A percentile compares a stretch with the other conserved stretches of the same genome.
These are phyloP conservation scores for Leptosphaerulina australis DNA, from an alignment of 2,329 filamentous ascomycete species.

Conservation along the genomic window DNA sequence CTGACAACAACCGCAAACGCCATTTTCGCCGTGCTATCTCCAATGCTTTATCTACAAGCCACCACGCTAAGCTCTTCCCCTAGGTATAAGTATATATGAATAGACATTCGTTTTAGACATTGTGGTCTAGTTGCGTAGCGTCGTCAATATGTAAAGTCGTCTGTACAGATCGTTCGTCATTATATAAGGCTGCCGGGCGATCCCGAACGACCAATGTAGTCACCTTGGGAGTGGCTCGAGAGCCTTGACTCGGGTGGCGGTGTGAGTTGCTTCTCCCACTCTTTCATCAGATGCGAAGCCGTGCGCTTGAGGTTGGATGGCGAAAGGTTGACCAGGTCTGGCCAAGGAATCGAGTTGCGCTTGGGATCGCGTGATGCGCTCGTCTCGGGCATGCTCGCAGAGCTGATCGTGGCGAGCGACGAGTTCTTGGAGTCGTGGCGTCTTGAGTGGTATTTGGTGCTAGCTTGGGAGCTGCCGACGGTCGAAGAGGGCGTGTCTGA, in stretches of 20 bases:
- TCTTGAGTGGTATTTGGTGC: constrained; percentile 56
- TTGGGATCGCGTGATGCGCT: constrained; percentile 35
- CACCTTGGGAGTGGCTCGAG: constrained; percentile 40
- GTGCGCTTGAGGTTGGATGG: constrained; percentile 81
- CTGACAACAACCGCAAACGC: constrained; percentile 18
- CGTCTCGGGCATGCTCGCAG: constrained; percentile 32
- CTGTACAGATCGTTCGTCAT: constrained; percentile 30
- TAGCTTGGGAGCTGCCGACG: constrained; percentile 59
- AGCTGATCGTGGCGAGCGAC: constrained; percentile 43
- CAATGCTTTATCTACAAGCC: constrained; percentile 27
- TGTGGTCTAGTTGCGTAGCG: constrained; percentile 37
- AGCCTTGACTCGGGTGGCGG: constrained; percentile 50
- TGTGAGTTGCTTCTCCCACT: constrained; percentile 83
- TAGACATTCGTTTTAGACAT: constrained; percentile 33
- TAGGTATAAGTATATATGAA: constrained; percentile 21
- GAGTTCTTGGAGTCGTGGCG: constrained; percentile 49
- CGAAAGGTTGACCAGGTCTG: constrained; percentile 71
- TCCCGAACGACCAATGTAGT: constrained; percentile 44
- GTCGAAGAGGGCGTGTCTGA: constrained; percentile 57
- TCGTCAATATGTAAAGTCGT: constrained; percentile 34
- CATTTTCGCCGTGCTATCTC: constrained; percentile 8
- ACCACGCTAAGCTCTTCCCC: constrained; percentile 20
- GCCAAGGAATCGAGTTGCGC: constrained; percentile 63
- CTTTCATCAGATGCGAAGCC: constrained; percentile 84
- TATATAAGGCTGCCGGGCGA: constrained; percentile 30